Evolutionary conservation across 345 rosid genomes (phyloP).

Genomic region (Syzygium jambos): DNA sequence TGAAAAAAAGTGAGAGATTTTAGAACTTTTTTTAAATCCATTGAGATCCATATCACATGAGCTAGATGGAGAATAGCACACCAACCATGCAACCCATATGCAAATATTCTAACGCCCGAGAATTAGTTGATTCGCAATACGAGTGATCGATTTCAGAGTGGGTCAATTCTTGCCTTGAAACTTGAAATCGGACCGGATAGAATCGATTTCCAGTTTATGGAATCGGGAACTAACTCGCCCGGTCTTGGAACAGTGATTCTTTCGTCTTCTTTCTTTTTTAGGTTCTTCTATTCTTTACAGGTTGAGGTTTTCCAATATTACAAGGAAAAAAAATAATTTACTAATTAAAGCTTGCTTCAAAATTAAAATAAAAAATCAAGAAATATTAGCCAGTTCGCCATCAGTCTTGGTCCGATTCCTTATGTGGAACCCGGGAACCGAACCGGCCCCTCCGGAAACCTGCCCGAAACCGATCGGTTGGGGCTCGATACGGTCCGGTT

Average conservation of each 20-base stretch:
- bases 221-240: too few species aligned
- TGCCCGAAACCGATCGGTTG: accelerated
- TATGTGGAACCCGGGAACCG: too few species aligned
- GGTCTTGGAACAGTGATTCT: too few species aligned
- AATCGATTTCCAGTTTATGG: accelerated
- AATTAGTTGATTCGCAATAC: neutral
- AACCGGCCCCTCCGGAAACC: too few species aligned
- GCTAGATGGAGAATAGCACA: accelerated
- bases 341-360: too few species aligned
- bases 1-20: neutral
- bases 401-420: too few species aligned
- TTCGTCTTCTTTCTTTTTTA: too few species aligned
- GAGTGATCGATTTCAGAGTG: accelerated
- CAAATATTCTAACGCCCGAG: accelerated
- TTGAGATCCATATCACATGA: neutral
- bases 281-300: neutral
- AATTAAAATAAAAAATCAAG: too few species aligned
- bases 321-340: too few species aligned
- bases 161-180: accelerated
- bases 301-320: neutral
- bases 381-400: too few species aligned
- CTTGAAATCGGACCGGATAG: accelerated
- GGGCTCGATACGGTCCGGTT: neutral
- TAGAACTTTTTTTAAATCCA: neutral
- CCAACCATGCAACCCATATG: neutral